Percentiles rank a stretch among this genome's conserved stretches.
phyloP scores from a whole-genome alignment of 768 basidiomycete genomes.

The Thelephora ganbajun region DNA sequence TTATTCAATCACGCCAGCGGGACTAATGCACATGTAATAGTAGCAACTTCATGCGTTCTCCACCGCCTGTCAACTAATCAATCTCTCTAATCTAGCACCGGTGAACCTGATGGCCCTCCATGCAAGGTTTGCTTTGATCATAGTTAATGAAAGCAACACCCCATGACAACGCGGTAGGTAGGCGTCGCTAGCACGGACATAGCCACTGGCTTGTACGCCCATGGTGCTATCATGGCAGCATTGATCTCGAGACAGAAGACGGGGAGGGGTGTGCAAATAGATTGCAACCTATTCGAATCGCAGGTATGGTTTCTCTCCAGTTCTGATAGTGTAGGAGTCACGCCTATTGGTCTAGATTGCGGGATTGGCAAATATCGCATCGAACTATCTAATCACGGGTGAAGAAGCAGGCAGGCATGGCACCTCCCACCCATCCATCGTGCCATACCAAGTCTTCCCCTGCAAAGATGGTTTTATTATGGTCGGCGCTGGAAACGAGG shows the following conservation, averaged over 20 bases:
- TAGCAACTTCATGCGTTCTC: constrained; percentile 17
- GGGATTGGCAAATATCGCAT: constrained; percentile 83
- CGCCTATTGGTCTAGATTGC: constrained; percentile 45
- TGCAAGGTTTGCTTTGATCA: constrained; percentile 32
- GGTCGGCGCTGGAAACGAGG: constrained; percentile 89
- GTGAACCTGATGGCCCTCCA: constrained; percentile 75
- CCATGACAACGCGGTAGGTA: constrained; percentile 23
- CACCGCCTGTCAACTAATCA: constrained; percentile 6
- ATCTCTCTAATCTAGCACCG: constrained; percentile 41
- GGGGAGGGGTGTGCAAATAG: constrained; percentile 81
- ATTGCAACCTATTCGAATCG: constrained; percentile 85
- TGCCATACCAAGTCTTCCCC: constrained; percentile 84
- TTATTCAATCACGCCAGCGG: constrained; percentile 41
- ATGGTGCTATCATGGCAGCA: constrained; percentile 87
- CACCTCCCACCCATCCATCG: constrained; percentile 90
- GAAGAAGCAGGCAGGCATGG: constrained; percentile 76
- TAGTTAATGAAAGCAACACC: too few species aligned
- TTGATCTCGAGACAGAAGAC: constrained; percentile 72
- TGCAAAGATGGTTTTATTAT: constrained; percentile 83
- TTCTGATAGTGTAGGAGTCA: background rate
- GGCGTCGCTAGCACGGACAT: constrained; percentile 90
- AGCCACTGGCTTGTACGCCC: constrained; percentile 78
- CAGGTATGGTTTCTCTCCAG: constrained; percentile 36
- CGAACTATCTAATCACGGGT: constrained; percentile 82
- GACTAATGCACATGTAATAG: constrained; percentile 89